These are phyloP conservation scores for Asclepias syriaca DNA, from an alignment of 257 asterid genomes.

Conservation along the genomic window DNA sequence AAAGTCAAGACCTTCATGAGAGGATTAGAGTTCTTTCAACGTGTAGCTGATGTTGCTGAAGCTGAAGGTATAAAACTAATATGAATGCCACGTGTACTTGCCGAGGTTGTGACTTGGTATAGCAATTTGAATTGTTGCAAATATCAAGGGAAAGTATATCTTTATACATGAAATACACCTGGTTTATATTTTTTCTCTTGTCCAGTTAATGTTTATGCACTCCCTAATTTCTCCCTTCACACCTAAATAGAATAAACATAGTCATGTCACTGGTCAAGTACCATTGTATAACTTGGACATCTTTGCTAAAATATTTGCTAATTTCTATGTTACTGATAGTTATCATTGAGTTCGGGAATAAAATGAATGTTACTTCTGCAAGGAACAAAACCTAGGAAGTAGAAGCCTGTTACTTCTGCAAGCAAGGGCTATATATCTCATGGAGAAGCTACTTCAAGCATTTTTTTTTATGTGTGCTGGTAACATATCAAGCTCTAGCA, in stretches of 20 bases:
- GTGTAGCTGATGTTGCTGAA: constrained; percentile 85
- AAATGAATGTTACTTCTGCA: background rate
- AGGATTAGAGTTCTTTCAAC: constrained; percentile 81
- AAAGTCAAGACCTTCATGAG: constrained; percentile 78
- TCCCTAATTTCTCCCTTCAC: background rate
- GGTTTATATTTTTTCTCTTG: background rate
- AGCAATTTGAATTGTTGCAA: background rate
- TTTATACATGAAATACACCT: background rate
- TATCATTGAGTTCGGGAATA: background rate
- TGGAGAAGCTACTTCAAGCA: background rate
- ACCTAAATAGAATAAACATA: background rate
- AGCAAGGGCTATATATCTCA: background rate
- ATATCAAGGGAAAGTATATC: background rate
- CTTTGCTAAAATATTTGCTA: background rate
- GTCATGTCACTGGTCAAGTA: background rate
- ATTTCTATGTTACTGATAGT: background rate
- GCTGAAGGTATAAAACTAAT: constrained; percentile 59
- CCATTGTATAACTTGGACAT: background rate
- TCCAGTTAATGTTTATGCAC: no score
- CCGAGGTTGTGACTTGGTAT: background rate
- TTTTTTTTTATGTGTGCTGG: no score
- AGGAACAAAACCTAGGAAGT: background rate
- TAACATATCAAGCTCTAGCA: background rate
- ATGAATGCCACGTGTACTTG: background rate
- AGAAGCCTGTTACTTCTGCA: background rate